These are phyloP conservation scores for Blepharisma japonicum DNA, from an alignment of 73 alveolate genomes.

Conservation along the genomic window DNA sequence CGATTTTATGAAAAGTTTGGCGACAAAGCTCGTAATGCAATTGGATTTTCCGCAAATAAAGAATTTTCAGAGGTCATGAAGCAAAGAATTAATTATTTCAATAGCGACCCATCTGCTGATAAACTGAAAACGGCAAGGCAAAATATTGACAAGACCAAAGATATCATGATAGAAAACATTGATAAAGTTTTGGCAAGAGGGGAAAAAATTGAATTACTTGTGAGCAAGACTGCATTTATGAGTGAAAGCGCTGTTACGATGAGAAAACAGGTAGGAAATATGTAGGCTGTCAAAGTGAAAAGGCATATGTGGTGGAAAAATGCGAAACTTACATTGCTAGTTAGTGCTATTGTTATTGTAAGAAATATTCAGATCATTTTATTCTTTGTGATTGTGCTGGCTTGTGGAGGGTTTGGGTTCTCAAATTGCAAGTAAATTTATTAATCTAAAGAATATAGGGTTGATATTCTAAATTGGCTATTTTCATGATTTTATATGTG, in stretches of 20 bases:
- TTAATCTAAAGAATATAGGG: too few species aligned
- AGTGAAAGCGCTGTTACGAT: conserved; percentile 24
- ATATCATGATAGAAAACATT: conserved; percentile 27
- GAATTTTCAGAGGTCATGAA: conserved; percentile 12
- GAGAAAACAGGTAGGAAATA: conserved; percentile 2
- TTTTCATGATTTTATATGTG: too few species aligned
- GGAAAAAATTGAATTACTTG: conserved; percentile 31
- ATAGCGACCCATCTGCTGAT: conserved; percentile 11
- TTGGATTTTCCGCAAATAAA: background rate
- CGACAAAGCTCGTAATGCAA: background rate
- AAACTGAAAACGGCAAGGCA: conserved; percentile 3
- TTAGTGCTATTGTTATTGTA: conserved; percentile 14
- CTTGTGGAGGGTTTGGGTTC: conserved; percentile 22
- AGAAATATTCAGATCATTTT: conserved; percentile 3
- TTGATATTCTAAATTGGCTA: too few species aligned
- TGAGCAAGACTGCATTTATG: conserved; percentile 6
- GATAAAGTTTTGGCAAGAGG: conserved; percentile 35
- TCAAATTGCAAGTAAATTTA: conserved; percentile 10
- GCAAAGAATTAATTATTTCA: conserved; percentile 23
- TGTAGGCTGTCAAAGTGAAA: conserved; percentile 26
- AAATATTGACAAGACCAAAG: conserved; percentile 10
- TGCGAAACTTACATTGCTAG: background rate
- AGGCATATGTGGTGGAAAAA: conserved; percentile 33
- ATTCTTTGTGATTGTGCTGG: background rate
- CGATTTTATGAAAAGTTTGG: conserved; percentile 12